Evolutionary conservation across 805 yeast species (phyloP).

Genomic region (Danielia reshetovae): DNA sequence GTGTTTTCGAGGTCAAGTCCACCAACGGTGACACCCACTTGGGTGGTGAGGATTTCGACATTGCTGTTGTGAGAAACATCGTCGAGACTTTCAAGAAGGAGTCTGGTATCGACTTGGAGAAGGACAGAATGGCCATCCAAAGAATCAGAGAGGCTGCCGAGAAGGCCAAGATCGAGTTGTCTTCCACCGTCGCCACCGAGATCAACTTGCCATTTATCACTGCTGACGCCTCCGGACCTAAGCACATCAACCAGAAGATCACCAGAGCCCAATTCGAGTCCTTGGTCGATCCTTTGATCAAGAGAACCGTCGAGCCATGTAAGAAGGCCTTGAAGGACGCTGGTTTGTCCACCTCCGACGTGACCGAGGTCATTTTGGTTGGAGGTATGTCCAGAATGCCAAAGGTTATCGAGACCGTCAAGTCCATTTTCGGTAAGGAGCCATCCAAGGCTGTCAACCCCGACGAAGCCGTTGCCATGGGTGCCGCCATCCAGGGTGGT

Average conservation of each 20-base stretch:
- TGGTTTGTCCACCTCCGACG: conserved; percentile 56
- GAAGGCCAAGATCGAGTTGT: conserved; percentile 84
- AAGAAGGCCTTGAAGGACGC: conserved; percentile 84
- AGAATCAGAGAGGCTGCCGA: conserved; percentile 70
- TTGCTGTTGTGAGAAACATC: conserved; percentile 78
- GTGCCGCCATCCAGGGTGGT: conserved; percentile 98
- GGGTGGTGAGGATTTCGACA: conserved; percentile 93
- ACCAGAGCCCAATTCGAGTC: conserved; percentile 66
- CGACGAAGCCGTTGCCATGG: conserved; percentile 90
- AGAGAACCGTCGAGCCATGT: conserved; percentile 71
- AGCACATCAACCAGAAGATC: conserved; percentile 69
- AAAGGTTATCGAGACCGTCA: conserved; percentile 75
- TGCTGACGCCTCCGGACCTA: conserved; percentile 80
- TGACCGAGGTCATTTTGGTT: conserved; percentile 78
- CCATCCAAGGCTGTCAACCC: conserved; percentile 94
- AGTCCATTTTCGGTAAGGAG: conserved; percentile 70
- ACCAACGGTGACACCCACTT: conserved; percentile 95
- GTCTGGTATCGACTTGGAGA: conserved; percentile 56
- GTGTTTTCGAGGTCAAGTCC: conserved; percentile 96
- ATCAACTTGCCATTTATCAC: conserved; percentile 83
- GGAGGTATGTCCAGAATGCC: conserved; percentile 96
- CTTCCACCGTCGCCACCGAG: conserved; percentile 67
- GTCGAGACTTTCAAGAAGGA: conserved; percentile 76
- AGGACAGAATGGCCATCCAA: conserved; percentile 52
- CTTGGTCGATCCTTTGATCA: conserved; percentile 64